A percentile compares a stretch with the other conserved stretches of the same genome.
phyloP scores from a whole-genome alignment of 176 grass and related monocot genomes.

The Zoysia pacifica region DNA sequence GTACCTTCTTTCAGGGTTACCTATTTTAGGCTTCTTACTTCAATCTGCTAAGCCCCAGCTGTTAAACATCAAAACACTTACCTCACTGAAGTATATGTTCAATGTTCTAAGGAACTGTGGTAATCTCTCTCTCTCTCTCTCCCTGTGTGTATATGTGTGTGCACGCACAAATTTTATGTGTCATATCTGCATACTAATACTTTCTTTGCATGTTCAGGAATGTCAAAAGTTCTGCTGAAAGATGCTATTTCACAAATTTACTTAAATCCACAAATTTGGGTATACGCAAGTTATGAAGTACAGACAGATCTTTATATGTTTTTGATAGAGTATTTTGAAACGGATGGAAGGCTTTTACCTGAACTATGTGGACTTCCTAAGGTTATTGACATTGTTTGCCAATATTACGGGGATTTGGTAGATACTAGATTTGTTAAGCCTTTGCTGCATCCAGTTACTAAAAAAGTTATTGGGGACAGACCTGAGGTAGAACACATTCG shows the following conservation, averaged over 20 bases:
- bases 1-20: conserved; percentile 94
- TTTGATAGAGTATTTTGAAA: conserved; percentile 89
- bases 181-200: background rate
- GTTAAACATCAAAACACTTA: conserved; percentile 80
- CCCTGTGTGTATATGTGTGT: background rate
- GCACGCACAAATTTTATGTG: background rate
- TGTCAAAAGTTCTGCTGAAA: conserved; percentile 80
- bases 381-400: conserved; percentile 75
- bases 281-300: conserved; percentile 75
- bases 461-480: conserved; percentile 69
- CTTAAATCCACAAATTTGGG: conserved; percentile 94
- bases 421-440: conserved; percentile 63
- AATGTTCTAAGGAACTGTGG: conserved; percentile 69
- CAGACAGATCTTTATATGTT: conserved; percentile 88
- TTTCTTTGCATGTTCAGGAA: conserved; percentile 48
- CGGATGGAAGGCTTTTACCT: conserved; percentile 62
- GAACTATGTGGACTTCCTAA: conserved; percentile 74
- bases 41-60: conserved; percentile 73
- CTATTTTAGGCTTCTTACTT: conserved; percentile 87
- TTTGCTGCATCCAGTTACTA: conserved; percentile 64
- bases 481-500: conserved; percentile 71
- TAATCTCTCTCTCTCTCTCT: conserved; percentile 37
- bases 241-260: conserved; percentile 86
- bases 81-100: conserved; percentile 82
- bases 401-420: conserved; percentile 75